Conservation (phyloP, 352 stramenopile genomes). For the Sclerospora graminicola region DNA sequence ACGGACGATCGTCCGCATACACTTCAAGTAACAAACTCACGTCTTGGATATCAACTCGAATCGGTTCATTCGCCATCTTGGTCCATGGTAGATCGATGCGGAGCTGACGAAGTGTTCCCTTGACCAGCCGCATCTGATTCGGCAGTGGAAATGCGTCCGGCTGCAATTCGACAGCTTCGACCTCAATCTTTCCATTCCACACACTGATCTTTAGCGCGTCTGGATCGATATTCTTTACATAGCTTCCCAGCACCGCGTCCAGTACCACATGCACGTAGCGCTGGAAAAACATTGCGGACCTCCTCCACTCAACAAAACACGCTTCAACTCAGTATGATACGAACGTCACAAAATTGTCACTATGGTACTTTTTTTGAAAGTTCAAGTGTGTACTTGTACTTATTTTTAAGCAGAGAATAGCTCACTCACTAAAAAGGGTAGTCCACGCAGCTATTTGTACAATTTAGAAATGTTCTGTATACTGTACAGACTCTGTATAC, state of each 20-base stretch:
- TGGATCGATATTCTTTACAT: conserved; percentile 84
- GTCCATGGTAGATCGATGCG: conserved; percentile 69
- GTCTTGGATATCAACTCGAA: conserved; percentile 68
- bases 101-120: conserved; percentile 64
- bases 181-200: conserved; percentile 79
- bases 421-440: too few species aligned
- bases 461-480: too few species aligned
- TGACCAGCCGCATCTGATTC: conserved; percentile 56
- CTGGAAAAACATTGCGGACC: conserved; percentile 58
- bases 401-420: too few species aligned
- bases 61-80: conserved; percentile 61
- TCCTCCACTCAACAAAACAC: not conserved
- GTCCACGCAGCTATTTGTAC: too few species aligned
- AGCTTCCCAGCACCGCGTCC: conserved; percentile 71
- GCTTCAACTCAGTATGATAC: not conserved
- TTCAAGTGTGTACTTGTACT: too few species aligned
- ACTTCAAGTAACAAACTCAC: conserved; percentile 63
- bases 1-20: conserved; percentile 19
- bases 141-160: conserved; percentile 59
- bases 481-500: too few species aligned
- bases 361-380: too few species aligned
- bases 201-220: conserved; percentile 76
- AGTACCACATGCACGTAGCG: conserved; percentile 78
- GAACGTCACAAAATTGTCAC: too few species aligned
- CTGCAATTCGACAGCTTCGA: conserved; percentile 71